These are phyloP conservation scores for Cyanidiococcus yangmingshanensis DNA, from an alignment of 23 red algal species.

Conservation along the genomic window DNA sequence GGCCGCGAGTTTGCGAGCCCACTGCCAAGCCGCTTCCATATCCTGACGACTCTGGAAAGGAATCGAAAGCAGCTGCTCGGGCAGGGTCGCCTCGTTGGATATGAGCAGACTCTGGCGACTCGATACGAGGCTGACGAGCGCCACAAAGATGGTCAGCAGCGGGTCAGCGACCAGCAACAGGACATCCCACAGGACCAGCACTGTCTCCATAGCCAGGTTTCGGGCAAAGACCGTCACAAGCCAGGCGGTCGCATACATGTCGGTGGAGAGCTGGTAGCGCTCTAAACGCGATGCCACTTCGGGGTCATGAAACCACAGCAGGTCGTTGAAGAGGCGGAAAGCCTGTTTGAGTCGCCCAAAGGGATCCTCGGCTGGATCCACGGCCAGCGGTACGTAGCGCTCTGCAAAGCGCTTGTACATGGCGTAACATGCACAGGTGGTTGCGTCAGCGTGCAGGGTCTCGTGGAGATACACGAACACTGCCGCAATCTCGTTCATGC, in stretches of 20 bases:
- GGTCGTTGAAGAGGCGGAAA: conserved; percentile 61
- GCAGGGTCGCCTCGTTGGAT: conserved; percentile 51
- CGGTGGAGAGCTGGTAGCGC: conserved; percentile 63
- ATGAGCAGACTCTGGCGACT: conserved; percentile 46
- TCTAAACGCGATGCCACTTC: conserved; percentile 68
- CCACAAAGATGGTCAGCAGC: conserved; percentile 71
- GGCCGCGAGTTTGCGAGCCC: conserved; percentile 41
- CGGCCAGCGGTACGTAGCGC: conserved; percentile 60
- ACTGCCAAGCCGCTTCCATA: conserved; percentile 54
- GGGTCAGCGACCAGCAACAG: conserved; percentile 80
- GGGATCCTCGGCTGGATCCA: conserved; percentile 51
- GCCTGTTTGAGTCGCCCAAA: conserved; percentile 63
- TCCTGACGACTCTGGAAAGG: conserved; percentile 36
- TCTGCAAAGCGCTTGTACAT: conserved; percentile 65
- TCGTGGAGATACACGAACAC: conserved; percentile 59
- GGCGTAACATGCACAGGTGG: conserved; percentile 52
- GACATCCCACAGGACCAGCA: conserved; percentile 80
- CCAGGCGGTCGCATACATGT: conserved; percentile 84
- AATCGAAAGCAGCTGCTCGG: conserved; percentile 78
- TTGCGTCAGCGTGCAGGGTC: not conserved
- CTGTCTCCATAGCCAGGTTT: conserved; percentile 76
- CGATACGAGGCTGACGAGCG: conserved; percentile 50
- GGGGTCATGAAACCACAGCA: conserved; percentile 86
- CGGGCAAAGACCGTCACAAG: conserved; percentile 93
- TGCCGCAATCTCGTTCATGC: conserved; percentile 86